Percentiles rank a stretch among this genome's conserved stretches.
These are phyloP conservation scores for Bipolaris zeicola DNA, from an alignment of 2,329 filamentous ascomycete species.

Conservation along the genomic window DNA sequence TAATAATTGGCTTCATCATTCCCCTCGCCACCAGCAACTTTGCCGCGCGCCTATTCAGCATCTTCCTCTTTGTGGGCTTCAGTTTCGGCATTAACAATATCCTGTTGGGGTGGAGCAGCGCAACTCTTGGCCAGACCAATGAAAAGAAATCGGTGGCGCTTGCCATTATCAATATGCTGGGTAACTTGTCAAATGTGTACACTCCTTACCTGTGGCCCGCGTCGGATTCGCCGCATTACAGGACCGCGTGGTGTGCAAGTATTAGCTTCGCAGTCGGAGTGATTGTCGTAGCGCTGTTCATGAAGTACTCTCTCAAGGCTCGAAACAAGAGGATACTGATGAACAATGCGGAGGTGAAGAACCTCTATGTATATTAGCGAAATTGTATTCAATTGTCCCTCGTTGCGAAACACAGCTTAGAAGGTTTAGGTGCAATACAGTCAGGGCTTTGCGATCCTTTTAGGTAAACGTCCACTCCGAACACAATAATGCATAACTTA, in stretches of 20 bases:
- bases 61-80: constrained; percentile 41
- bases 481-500: no score
- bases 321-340: not conserved
- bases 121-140: constrained; percentile 47
- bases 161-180: constrained; percentile 50
- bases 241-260: constrained; percentile 26
- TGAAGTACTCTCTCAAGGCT: not conserved
- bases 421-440: no score
- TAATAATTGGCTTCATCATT: constrained; percentile 40
- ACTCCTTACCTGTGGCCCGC: constrained; percentile 35
- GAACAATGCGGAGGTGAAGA: not conserved
- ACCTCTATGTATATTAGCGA: constrained; percentile 14
- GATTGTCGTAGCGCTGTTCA: constrained; percentile 10
- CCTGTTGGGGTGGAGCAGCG: constrained; percentile 49
- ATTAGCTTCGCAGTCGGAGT: constrained; percentile 27
- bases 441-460: no score
- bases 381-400: no score
- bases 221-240: constrained; percentile 24
- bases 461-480: no score
- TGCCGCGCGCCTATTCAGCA: constrained; percentile 40
- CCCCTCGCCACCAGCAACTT: constrained; percentile 32
- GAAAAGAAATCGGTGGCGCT: constrained; percentile 51
- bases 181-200: constrained; percentile 49
- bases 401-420: no score
- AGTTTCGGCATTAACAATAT: constrained; percentile 42